phyloP scores from a whole-genome alignment of 306 rosid genomes.

The Medicago lupulina region DNA sequence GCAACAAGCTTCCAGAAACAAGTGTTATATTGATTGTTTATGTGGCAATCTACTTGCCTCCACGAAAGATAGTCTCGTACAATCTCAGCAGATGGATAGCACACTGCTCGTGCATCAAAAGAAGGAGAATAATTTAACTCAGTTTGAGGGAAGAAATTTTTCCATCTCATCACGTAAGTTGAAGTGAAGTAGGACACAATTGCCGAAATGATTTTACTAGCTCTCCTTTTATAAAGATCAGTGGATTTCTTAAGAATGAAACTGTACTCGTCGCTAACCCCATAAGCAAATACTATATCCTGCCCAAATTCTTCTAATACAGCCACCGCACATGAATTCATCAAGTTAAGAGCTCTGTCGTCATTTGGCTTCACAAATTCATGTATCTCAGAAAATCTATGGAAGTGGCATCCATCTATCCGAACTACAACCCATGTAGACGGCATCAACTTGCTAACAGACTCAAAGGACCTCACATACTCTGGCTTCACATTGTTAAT shows the following conservation, averaged over 20 bases:
- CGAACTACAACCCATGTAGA: conserved; percentile 75
- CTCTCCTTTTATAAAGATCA: conserved; percentile 59
- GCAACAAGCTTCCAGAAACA: conserved; percentile 91
- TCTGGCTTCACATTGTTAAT: conserved; percentile 76
- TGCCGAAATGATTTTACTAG: conserved; percentile 63
- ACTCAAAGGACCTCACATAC: conserved; percentile 73
- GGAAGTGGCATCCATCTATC: conserved; percentile 90
- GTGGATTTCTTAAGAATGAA: conserved; percentile 69
- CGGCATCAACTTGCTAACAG: conserved; percentile 67
- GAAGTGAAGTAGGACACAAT: conserved; percentile 78
- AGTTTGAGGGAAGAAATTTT: conserved; percentile 54
- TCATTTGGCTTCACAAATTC: conserved; percentile 91
- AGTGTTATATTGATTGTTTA: conserved; percentile 88
- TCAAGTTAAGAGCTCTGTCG: conserved; percentile 75
- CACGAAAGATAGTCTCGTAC: conserved; percentile 79
- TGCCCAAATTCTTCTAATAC: conserved; percentile 67
- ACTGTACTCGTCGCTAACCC: conserved; percentile 88
- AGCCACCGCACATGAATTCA: conserved; percentile 79
- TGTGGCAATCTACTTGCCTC: conserved; percentile 97
- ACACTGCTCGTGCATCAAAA: conserved; percentile 85
- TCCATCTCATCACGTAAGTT: conserved; percentile 68
- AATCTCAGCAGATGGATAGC: conserved; percentile 77
- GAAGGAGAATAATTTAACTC: conserved; percentile 70
- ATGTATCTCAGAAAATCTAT: conserved; percentile 74
- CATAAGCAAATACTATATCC: conserved; percentile 76